A percentile compares a stretch with the other conserved stretches of the same genome.
Evolutionary conservation across 495 filamentous ascomycete genomes (phyloP).

Genomic region (Lentithecium fluviatile): DNA sequence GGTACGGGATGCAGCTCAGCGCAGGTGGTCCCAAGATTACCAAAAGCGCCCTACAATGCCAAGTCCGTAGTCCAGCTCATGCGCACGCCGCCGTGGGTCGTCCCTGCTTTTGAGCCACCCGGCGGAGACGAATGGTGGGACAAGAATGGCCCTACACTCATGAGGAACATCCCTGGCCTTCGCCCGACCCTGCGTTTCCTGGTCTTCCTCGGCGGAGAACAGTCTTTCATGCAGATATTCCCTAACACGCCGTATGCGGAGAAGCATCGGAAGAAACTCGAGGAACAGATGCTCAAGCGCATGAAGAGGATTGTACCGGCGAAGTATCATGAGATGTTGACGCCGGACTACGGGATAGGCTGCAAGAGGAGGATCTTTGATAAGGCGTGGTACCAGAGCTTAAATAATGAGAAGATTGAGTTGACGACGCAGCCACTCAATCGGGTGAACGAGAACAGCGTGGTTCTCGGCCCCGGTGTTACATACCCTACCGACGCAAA

Average conservation of each 20-base stretch:
- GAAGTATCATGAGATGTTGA: slow-evolving; percentile 64
- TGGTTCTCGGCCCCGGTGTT: slow-evolving; percentile 55
- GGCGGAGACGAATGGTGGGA: slow-evolving; percentile 45
- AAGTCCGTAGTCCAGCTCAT: slow-evolving; percentile 64
- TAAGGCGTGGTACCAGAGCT: slow-evolving; percentile 53
- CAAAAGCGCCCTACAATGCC: slow-evolving; percentile 41
- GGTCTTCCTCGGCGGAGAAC: slow-evolving; percentile 47
- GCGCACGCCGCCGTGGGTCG: slow-evolving; percentile 63
- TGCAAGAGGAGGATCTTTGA: slow-evolving; percentile 61
- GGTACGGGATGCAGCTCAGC: slow-evolving; percentile 41
- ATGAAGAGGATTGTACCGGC: slow-evolving; percentile 54
- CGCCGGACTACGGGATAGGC: slow-evolving; percentile 60
- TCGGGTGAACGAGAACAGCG: slow-evolving; percentile 49
- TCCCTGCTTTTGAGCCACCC: slow-evolving; percentile 43
- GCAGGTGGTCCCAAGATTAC: slow-evolving; percentile 38
- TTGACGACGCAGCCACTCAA: slow-evolving; percentile 57
- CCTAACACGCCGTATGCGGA: slow-evolving; percentile 12
- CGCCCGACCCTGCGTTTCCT: slow-evolving; percentile 37
- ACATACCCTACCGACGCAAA: slow-evolving; percentile 44
- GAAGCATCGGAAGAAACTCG: slow-evolving; percentile 41
- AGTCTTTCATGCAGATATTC: slow-evolving; percentile 37
- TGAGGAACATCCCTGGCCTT: slow-evolving; percentile 51
- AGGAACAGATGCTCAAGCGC: slow-evolving; percentile 47
- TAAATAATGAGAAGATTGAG: slow-evolving; percentile 56
- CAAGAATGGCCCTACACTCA: slow-evolving; percentile 45